Evolutionary conservation across 495 filamentous ascomycete genomes (phyloP).

Genomic region (Neurospora sp.): DNA sequence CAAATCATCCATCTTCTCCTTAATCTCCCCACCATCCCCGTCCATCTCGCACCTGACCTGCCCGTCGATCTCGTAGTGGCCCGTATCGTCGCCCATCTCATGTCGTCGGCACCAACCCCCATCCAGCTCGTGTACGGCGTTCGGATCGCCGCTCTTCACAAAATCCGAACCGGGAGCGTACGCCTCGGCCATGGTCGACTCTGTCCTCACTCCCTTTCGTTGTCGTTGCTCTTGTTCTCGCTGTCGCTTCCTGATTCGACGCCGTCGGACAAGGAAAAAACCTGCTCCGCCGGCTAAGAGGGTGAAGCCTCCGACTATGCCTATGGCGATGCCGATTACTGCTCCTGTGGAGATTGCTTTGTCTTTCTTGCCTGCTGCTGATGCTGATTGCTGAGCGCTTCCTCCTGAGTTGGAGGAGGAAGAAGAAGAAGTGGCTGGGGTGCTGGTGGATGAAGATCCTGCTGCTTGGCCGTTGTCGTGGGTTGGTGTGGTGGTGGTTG

Average conservation of each 20-base stretch:
- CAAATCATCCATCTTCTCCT: background rate
- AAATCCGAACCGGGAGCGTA: background rate
- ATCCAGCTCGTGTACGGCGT: constrained; percentile 15
- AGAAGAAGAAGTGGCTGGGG: background rate
- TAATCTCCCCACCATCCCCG: background rate
- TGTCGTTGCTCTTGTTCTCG: background rate
- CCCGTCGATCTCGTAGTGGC: constrained; percentile 17
- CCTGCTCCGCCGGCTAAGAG: background rate
- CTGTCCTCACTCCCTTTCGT: background rate
- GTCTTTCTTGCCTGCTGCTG: background rate
- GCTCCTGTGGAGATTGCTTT: background rate
- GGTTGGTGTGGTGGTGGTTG: background rate
- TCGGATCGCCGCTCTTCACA: background rate
- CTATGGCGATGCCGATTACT: constrained; percentile 2
- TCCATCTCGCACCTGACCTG: constrained; percentile 8
- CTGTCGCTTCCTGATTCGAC: background rate
- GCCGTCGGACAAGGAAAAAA: constrained; percentile 3
- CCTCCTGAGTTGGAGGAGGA: background rate
- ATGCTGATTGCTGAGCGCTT: background rate
- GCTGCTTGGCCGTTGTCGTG: background rate
- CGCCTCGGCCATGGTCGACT: background rate
- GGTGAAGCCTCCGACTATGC: constrained; percentile 8
- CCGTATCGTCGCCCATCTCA: constrained; percentile 14
- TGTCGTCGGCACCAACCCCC: constrained; percentile 8
- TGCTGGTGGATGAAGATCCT: constrained; percentile 3